Evolutionary conservation across 148 eudicot genomes (phyloP), one percentile per base, ranked within the genome.

Genomic region (Dysphania ambrosioides): DNA sequence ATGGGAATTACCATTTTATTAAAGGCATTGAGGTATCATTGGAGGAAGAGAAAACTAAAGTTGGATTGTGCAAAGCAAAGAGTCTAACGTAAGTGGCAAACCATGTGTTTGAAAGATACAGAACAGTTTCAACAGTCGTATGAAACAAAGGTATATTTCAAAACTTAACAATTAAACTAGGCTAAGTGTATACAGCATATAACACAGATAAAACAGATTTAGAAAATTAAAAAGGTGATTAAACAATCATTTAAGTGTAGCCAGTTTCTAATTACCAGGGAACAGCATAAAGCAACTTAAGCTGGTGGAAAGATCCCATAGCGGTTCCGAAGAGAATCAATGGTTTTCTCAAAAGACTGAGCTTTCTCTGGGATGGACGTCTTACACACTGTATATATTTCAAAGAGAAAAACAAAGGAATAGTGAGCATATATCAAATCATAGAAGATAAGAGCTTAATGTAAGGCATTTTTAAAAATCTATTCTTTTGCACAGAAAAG

Each of bases 291-390:
- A 35, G 70, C 42, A 63, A 41, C 73, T 44, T 72, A 82, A 80
- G 81, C 71, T 68, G 87, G 71, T 26, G 84, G n/a, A 27, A 44
- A 38, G 58, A 84, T 83, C 75, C 87, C 91, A 70, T 82, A 87
- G 34, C 90, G 91, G 76, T 74, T 88, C 64, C 86, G 80, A 18
- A 92, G 86, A 83, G 79, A 78, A 79, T 86, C 89, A 65, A 90
- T 79, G 62, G 85, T 77, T 80, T 87, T 85, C 83, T 90, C 93
- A 60, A 87, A 78, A 40, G 86, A 83, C 59, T 90, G 86, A 58
- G 81, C 80, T 73, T 88, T 86, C 83, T 87, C 91, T 44, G 97
- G 93, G 58, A 90, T 85, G 61, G 91, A 71, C 72, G 86, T 83
- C 76, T 90, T 88, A 78, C 88, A 88, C 36, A 87, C 97, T 92